Evolutionary conservation across 257 asterid species (phyloP).

Genomic region (Asclepias syriaca): DNA sequence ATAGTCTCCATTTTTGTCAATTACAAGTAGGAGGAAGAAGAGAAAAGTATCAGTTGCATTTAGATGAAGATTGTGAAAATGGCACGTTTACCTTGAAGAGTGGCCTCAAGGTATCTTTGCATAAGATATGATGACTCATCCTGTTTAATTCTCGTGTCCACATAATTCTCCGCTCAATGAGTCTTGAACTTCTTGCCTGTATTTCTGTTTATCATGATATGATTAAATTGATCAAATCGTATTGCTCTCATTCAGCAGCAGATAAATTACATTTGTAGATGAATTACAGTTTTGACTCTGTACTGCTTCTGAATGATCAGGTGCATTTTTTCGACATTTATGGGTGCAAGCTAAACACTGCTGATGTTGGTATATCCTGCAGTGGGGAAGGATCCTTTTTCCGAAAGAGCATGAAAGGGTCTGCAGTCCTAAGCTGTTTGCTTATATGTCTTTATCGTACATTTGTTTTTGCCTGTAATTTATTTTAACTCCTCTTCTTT

Average conservation of each 20-base stretch:
- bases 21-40: not conserved
- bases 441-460: conserved; percentile 2
- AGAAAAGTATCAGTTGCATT: not conserved
- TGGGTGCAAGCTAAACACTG: conserved; percentile 79
- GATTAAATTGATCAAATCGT: not conserved
- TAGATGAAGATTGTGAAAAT: not conserved
- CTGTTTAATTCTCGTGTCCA: not conserved
- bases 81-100: not conserved
- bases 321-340: conserved; percentile 84
- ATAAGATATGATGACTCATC: not conserved
- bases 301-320: conserved; percentile 34
- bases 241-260: not conserved
- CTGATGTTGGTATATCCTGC: conserved; percentile 91
- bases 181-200: not conserved
- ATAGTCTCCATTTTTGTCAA: not conserved
- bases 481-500: conserved; percentile 10
- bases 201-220: not conserved
- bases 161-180: not conserved
- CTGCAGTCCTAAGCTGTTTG: conserved; percentile 15
- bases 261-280: not conserved
- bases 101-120: too few relatives aligned
- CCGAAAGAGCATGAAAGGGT: conserved; percentile 68
- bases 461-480: conserved; percentile 7
- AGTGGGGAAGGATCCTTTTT: conserved; percentile 65
- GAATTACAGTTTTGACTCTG: not conserved